Percentiles rank a stretch among this genome's conserved stretches.
These are phyloP conservation scores for Verbascum thapsus DNA, from an alignment of 257 asterid genomes.

Conservation along the genomic window DNA sequence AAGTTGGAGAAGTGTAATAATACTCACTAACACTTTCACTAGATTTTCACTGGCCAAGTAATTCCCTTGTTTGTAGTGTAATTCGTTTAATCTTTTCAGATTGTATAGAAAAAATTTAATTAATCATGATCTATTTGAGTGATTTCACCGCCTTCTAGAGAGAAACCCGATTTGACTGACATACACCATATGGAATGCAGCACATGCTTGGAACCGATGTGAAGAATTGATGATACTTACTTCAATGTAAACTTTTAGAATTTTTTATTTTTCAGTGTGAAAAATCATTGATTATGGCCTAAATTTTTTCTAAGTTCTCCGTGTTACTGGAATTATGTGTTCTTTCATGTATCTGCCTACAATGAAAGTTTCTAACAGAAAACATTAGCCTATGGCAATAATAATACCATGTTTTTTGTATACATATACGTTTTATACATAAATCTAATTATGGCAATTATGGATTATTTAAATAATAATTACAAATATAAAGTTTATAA, in stretches of 20 bases:
- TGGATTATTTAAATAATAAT: no score
- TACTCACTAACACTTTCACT: background rate
- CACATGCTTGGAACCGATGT: conserved; percentile 26
- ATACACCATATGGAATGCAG: conserved; percentile 31
- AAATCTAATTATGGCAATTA: no score
- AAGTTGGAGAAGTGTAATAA: background rate
- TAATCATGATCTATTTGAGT: conserved; percentile 20
- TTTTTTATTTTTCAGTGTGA: conserved; percentile 2
- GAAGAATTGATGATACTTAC: conserved; percentile 21
- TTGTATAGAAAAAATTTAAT: conserved; percentile 17
- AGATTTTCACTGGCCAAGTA: conserved; percentile 13
- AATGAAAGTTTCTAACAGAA: conserved; percentile 11
- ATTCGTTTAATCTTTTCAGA: conserved; percentile 10
- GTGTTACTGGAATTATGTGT: conserved; percentile 9
- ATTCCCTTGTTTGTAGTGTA: background rate
- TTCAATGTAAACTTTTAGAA: conserved; percentile 22
- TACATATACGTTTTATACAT: background rate
- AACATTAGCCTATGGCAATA: conserved; percentile 4
- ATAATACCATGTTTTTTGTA: conserved; percentile 5
- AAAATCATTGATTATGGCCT: conserved; percentile 18
- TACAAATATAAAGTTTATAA: no score
- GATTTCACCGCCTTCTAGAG: conserved; percentile 28
- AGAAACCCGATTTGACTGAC: conserved; percentile 27
- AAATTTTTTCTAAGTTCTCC: background rate
- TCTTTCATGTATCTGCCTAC: conserved; percentile 11